Evolutionary conservation across 441 rosid species (phyloP), one percentile per base, ranked within the genome.

Genomic region (Populus hybrid): DNA sequence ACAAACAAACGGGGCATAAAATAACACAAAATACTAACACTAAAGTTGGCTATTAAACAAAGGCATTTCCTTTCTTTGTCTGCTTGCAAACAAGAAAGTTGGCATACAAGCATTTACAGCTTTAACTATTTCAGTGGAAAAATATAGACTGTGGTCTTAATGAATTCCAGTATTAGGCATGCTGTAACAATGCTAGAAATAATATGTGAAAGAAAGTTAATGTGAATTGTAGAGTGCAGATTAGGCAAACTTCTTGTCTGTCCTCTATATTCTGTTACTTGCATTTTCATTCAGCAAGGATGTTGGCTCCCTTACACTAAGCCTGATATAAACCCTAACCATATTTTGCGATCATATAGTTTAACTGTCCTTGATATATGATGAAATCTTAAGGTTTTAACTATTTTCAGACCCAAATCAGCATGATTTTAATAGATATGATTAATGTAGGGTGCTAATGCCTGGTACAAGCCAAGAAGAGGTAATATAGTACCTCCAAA

Each of bases 391-490:
- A 63, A 34, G 53, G 53, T 68, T 68, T 23, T 40, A 28, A n/a
- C 35, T 21, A 65, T 53, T 18, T 76, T 65, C 59, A 50, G 35
- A 69, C 30, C 12, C 30, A 61, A 59, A n/a, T 24, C 16, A 61
- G 73, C 34, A 64, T 32, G 32, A 38, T 6, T 64, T 79, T 72
- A 59, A 76, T 67, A 71, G 30, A 75, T 79, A 71, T 72, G 76
- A 75, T 84, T 83, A 76, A 79, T 85, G 75, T 82, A 95, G 99
- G 99, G 99, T 75, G 93, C 94, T 65, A 90, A 95, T 79, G 86
- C 93, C 67, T 84, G 93, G 69, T 93, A 95, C 85, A 91, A 93
- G 82, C 97, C 98, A 57, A 84, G 79, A 34, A 86, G 79, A 79
- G 87, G 79, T 74, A 91, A 83, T 73, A 81, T 93, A 70, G 82